Base-by-base conservation (phyloP, 306 rosid genomes). In the Cucumis hystrix region DNA sequence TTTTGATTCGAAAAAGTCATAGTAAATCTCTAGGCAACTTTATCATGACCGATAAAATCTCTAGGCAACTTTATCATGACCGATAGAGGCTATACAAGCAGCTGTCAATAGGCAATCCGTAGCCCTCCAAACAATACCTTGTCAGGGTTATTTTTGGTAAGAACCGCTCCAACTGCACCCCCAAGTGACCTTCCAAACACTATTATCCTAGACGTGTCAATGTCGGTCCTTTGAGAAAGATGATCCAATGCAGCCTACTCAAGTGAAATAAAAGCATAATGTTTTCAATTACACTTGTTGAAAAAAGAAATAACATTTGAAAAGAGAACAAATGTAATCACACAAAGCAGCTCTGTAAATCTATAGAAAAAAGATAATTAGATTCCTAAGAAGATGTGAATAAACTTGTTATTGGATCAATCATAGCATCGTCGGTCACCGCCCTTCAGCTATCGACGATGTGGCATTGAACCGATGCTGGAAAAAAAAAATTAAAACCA, bases 181-280 rank as follows among this genome's bases (percentile, higher is more conserved):
- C 99, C 99, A 69, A 96, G 99, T 66, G 99, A 92, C 86, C 99
- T 87, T 84, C 99, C 99, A 75, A 92, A 96, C 64, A 96, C 94
- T 87, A 96, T 76, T 80, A 96, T 92, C 85, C 92, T 87, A 74
- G 98, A 87, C 20, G 96, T 83, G 82, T 96, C 99, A 69, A 96
- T 91, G 85, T 96, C 99, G 83, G 89, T 79, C 84, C 98, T 87
- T 85, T 91, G 96, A 78, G 87, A 88, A 82, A 96, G 99, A 89
- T 96, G 97, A 76, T 96, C 97, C 90, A 96, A 84, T 41, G 99
- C 99, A 84, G 93, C 97, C 98, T 96, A 82, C 68, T 67, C 82
- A 77, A 54, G 51, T 78, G 56, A 77, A 83, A 17, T n/a, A 54
- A 51, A 33, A 54, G 30, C 45, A 52, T 52, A 30, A 10, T 33